A percentile compares a stretch with the other conserved stretches of the same genome.
These are phyloP conservation scores for Trebouxiophyceae sp. DNA, from an alignment of 163 green algal genomes.

Conservation along the genomic window DNA sequence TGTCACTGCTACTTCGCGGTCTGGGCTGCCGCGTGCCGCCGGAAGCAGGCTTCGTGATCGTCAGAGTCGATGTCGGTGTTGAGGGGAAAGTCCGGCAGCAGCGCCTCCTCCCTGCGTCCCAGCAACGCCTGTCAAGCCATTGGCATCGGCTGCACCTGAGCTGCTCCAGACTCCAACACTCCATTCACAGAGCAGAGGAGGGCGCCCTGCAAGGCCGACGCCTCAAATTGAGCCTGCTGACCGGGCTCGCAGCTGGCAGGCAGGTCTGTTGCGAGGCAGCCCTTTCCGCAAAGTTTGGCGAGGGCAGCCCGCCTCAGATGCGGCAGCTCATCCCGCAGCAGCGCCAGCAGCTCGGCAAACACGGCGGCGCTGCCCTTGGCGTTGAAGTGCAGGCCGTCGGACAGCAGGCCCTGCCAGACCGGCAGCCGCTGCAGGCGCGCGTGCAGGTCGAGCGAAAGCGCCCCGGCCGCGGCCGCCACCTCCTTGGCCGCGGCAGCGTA, in stretches of 20 bases:
- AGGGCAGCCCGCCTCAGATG: constrained; percentile 14
- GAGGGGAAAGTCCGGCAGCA: neutral
- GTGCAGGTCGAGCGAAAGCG: constrained; percentile 52
- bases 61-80: neutral
- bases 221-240: too few relatives aligned
- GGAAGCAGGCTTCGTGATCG: neutral
- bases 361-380: constrained; percentile 34
- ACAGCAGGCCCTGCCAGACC: constrained; percentile 37
- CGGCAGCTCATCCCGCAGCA: constrained; percentile 26
- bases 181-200: too few relatives aligned
- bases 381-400: constrained; percentile 66
- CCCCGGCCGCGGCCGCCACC: constrained; percentile 3
- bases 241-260: too few relatives aligned
- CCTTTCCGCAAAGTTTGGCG: too few relatives aligned
- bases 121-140: too few relatives aligned
- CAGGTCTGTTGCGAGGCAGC: too few relatives aligned
- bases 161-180: too few relatives aligned
- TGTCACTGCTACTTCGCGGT: too few relatives aligned
- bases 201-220: too few relatives aligned
- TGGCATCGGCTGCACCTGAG: too few relatives aligned
- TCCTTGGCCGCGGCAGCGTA: constrained; percentile 37
- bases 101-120: neutral
- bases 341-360: constrained; percentile 19
- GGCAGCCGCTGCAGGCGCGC: constrained; percentile 26
- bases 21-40: too few relatives aligned